Evolutionary conservation across 306 rosid genomes (phyloP).

Genomic region (Vigna unguiculata): DNA sequence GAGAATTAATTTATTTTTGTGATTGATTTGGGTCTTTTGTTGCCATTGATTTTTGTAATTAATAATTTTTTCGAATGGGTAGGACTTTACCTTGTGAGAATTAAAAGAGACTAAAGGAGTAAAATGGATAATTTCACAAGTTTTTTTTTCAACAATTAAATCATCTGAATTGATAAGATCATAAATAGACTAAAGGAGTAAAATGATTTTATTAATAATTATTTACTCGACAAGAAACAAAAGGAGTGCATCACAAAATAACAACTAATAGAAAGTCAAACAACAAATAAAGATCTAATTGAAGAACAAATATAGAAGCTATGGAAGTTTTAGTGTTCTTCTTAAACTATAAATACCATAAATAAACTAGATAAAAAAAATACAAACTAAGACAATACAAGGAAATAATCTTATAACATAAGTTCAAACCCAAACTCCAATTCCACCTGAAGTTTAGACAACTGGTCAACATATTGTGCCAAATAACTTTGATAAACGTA

Average conservation of each 20-base stretch:
- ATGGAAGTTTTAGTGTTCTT: background rate
- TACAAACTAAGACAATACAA: too few species aligned
- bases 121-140: slow-evolving; percentile 1
- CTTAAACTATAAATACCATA: slow-evolving; percentile 28
- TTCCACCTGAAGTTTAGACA: slow-evolving; percentile 98
- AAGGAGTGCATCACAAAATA: slow-evolving; percentile 10
- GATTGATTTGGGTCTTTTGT: too few species aligned
- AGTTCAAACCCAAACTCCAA: too few species aligned
- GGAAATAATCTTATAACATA: too few species aligned
- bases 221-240: background rate
- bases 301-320: background rate
- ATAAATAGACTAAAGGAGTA: background rate
- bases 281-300: slow-evolving; percentile 18
- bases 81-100: too few species aligned
- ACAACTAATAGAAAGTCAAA: slow-evolving; percentile 14
- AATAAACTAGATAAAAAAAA: background rate
- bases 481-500: slow-evolving; percentile 94
- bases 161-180: background rate
- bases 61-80: too few species aligned
- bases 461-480: slow-evolving; percentile 96
- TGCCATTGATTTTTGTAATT: too few species aligned
- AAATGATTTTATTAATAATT: background rate
- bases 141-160: slow-evolving; percentile 21
- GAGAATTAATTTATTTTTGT: too few species aligned
- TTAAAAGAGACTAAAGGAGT: too few species aligned